Evolutionary conservation across 2,329 filamentous ascomycete species (phyloP), one percentile per base, ranked within the genome.

Genomic region (Claviceps capensis): DNA sequence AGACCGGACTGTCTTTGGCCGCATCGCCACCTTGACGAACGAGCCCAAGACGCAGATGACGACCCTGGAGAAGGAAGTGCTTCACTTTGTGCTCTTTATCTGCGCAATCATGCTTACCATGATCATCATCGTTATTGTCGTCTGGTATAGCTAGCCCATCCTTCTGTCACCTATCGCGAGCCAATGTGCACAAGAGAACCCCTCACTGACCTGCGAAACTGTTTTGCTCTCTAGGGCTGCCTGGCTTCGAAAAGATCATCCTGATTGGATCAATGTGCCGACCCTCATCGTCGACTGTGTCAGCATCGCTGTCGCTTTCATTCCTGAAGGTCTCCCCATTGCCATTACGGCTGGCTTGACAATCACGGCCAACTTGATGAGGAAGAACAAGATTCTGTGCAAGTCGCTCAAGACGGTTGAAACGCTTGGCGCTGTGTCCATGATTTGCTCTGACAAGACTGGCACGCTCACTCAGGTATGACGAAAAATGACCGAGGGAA

Each of bases 331-430:
- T 5, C 69, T 87, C 0, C 83, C 84, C 0, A 82, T 88, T 49
- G 83, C 83, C 0, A 68, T 87, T 38, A 84, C 83, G 0, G 79
- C 81, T 1, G 84, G 81, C 17, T 71, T 90, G 56, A 88, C 85
- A 0, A 89, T 90, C 54, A 83, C 80, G 1, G 85, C 86, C 19
- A 86, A 84, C 56, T 75, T 86, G 58, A 88, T 90, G 86, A 75
- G 75, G 56, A 82, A 83, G 67, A 83, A 88, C 64, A 84, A 85
- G 61, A 81, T 89, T 44, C 74, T 89, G 8, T 88, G 85, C 78
- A 89, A 89, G 67, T 86, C 82, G 0, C 72, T 90, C 47, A 86
- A 86, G 67, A 88, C 85, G 0, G 84, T 88, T 0, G 85, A 88
- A 66, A 88, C 85, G 0, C 73, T 88, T 0, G 85, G 85, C 0